Evolutionary conservation across 257 asterid species (phyloP), one percentile per base, ranked within the genome.

Genomic region (Solanum paucissectum): DNA sequence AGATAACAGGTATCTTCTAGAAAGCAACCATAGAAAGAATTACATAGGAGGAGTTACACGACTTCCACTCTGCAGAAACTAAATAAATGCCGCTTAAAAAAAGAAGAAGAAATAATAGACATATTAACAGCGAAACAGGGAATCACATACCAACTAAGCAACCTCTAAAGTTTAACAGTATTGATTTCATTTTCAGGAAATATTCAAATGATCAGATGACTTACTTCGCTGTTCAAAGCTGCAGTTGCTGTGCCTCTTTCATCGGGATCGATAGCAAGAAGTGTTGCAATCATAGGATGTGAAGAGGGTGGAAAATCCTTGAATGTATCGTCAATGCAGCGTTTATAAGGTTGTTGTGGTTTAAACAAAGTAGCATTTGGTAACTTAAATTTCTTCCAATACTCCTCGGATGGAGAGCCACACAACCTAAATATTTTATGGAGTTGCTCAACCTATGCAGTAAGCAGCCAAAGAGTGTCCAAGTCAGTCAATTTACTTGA

Each of bases 401-500:
- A 96, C 75, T 93, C 99, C 85, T 96, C 98, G 0, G 94, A 79
- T 32, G 98, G 99, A 66, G 99, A 94, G 87, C 99, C 99, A 84
- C 98, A 96, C 84, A 96, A 92, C 86, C 94, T 95, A 89, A 95
- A 94, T 92, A 96, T 94, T 91, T 93, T 95, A 94, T 96, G 99
- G 64, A 96, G 94, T 89, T 96, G 99, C 93, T 95, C 98, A 82
- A 96, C 98, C 99, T 96, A 84, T 44, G 77, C 75, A 68, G 38
- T 29, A 32, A 71, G 12, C 23, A 87, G 81, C 29, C 64, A 88
- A 73, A 29, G 18, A 86, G n/a, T 49, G 85, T 82, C 85, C 85
- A 29, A 49, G 27, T 49, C 42, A 82, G 85, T 82, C 69, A 81
- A 14, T 29, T 81, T 18, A 18, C 42, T 29, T 82, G 16, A 79